Evolutionary conservation across 495 filamentous ascomycete species (phyloP).

Genomic region (Penicillium verhagenii): DNA sequence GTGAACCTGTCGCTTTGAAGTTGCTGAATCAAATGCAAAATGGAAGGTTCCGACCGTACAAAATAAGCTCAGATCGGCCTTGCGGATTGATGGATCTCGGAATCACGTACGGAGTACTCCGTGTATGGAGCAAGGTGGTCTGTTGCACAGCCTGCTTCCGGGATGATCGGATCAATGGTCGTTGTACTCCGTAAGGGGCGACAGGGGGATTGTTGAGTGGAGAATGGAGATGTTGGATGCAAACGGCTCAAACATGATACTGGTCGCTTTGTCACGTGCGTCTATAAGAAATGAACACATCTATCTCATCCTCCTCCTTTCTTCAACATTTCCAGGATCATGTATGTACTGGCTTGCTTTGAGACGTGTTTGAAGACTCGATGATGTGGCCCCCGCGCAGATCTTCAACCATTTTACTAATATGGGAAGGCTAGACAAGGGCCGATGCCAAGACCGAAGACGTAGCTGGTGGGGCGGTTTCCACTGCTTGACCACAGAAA

Average conservation of each 20-base stretch:
- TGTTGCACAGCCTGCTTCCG: not conserved
- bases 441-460: not conserved
- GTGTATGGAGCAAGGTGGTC: too few relatives aligned
- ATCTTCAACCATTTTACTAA: not conserved
- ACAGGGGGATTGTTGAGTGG: too few relatives aligned
- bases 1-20: not conserved
- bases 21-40: not conserved
- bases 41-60: not conserved
- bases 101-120: not conserved
- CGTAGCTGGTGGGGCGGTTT: not conserved
- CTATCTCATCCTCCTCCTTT: too few relatives aligned
- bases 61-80: not conserved
- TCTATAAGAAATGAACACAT: too few relatives aligned
- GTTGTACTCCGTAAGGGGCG: too few relatives aligned
- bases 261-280: too few relatives aligned
- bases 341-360: not conserved
- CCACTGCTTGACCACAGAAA: not conserved
- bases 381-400: not conserved
- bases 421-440: not conserved
- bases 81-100: too few relatives aligned
- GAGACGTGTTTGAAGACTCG: not conserved
- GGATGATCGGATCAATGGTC: too few relatives aligned
- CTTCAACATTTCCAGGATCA: too few relatives aligned
- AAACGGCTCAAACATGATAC: too few relatives aligned
- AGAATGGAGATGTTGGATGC: too few relatives aligned